phyloP scores from a whole-genome alignment of 140 eudicot genomes.

The Senecio squalidus region DNA sequence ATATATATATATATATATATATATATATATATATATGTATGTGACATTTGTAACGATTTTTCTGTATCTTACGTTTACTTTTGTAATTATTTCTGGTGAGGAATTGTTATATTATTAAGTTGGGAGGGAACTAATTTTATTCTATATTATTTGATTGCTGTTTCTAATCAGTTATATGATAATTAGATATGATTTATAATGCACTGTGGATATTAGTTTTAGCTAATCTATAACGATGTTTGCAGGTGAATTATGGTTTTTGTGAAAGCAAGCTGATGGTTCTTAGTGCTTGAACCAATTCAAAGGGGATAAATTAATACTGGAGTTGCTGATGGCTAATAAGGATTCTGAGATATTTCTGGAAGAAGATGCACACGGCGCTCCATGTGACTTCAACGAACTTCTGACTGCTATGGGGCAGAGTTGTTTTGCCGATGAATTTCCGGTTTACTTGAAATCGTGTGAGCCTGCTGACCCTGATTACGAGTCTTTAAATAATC shows the following conservation, averaged over 20 bases:
- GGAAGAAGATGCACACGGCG: slow-evolving; percentile 27
- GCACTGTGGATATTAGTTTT: no score
- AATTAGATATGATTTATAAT: no score
- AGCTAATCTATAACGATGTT: no score
- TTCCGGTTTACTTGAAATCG: slow-evolving; percentile 35
- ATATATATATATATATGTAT: no score
- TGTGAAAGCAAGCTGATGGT: slow-evolving; percentile 26
- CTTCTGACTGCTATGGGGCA: slow-evolving; percentile 28
- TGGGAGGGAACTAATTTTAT: no score
- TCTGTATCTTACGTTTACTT: no score
- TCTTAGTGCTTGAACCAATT: slow-evolving; percentile 24
- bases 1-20: no score
- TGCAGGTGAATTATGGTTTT: slow-evolving; percentile 18
- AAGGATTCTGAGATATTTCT: slow-evolving; percentile 23
- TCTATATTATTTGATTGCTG: no score
- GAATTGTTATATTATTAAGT: no score
- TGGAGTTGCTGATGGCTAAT: slow-evolving; percentile 20
- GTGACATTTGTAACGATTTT: no score
- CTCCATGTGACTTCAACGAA: slow-evolving; percentile 24
- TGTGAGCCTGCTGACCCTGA: slow-evolving; percentile 31
- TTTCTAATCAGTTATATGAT: no score
- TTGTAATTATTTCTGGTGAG: no score
- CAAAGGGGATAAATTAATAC: background rate
- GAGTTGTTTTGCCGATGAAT: slow-evolving; percentile 22
- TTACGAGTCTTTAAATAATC: slow-evolving; percentile 8